These are phyloP conservation scores for Coniosporium tulheliwenetii DNA, from an alignment of 2,329 filamentous ascomycete genomes.

Conservation along the genomic window DNA sequence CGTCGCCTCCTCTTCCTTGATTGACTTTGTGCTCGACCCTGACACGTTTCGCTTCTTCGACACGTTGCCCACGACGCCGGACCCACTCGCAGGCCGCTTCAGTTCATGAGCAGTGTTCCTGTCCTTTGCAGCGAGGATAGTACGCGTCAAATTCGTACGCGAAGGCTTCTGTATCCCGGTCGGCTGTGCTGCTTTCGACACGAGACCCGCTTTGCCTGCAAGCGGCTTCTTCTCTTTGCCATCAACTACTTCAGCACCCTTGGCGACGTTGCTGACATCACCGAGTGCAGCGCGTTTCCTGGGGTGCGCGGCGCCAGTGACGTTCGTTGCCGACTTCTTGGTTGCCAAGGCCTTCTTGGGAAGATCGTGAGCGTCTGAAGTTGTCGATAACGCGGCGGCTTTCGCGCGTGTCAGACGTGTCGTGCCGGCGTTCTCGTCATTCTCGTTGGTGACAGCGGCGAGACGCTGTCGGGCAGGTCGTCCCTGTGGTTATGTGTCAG, in stretches of 20 bases:
- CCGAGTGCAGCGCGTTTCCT: conserved; percentile 75
- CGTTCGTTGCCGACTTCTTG: conserved; percentile 25
- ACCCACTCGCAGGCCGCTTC: conserved; percentile 60
- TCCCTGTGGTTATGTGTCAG: conserved; percentile 30
- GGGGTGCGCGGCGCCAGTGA: conserved; percentile 29
- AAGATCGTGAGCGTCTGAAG: conserved; percentile 34
- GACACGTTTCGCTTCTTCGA: conserved; percentile 54
- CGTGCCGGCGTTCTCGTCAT: conserved; percentile 70
- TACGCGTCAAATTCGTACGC: conserved; percentile 43
- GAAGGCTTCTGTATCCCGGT: conserved; percentile 67
- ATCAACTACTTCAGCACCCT: conserved; percentile 43
- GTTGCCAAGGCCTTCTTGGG: conserved; percentile 31
- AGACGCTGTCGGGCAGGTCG: conserved; percentile 54
- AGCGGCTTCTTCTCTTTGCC: conserved; percentile 56
- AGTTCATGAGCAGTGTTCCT: conserved; percentile 48
- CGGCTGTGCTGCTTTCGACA: conserved; percentile 64
- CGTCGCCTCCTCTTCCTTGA: conserved; percentile 42
- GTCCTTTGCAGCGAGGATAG: conserved; percentile 51
- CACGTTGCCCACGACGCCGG: conserved; percentile 46
- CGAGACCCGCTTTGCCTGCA: conserved; percentile 42
- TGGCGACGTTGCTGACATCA: conserved; percentile 91
- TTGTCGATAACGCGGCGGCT: conserved; percentile 48
- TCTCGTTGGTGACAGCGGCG: conserved; percentile 64
- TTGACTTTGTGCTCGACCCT: conserved; percentile 33
- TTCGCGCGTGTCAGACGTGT: conserved; percentile 89